Percentiles rank a stretch among this genome's conserved stretches.
phyloP scores from a whole-genome alignment of 768 basidiomycete genomes.

The Neoboletus magnificus region DNA sequence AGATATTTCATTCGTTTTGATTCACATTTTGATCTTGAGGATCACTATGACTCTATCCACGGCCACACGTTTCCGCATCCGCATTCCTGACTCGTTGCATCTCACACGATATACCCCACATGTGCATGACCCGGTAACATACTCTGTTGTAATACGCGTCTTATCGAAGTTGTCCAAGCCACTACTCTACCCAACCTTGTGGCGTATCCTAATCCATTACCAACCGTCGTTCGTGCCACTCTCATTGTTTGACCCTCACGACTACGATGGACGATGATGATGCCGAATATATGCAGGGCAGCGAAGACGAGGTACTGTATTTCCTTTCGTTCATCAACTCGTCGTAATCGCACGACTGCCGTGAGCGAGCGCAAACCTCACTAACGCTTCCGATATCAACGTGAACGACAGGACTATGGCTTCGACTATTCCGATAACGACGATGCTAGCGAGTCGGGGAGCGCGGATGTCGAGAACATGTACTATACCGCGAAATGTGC shows the following conservation, averaged over 20 bases:
- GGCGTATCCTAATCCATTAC: conserved; percentile 1
- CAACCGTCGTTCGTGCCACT: not conserved
- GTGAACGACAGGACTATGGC: conserved; percentile 70
- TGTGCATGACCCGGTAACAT: conserved; percentile 26
- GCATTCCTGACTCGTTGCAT: conserved; percentile 17
- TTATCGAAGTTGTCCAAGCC: not conserved
- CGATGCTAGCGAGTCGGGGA: conserved; percentile 74
- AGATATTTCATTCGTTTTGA: not conserved
- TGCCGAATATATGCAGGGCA: conserved; percentile 91
- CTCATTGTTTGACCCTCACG: conserved; percentile 1
- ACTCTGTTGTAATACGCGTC: conserved; percentile 22
- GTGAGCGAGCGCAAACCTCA: not conserved
- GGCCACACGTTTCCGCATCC: not conserved
- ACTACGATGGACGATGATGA: conserved; percentile 83
- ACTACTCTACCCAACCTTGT: not conserved
- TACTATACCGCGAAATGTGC: conserved; percentile 97
- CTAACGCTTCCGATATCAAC: conserved; percentile 3
- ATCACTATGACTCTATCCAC: not conserved
- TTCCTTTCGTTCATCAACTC: conserved; percentile 1
- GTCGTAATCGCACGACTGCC: not conserved
- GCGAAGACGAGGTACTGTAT: conserved; percentile 71
- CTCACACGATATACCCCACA: conserved; percentile 15
- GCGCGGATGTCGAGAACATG: conserved; percentile 93
- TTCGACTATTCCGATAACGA: conserved; percentile 96
- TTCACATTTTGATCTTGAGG: conserved; percentile 3